Conservation (phyloP, 73 alveolate species). For the Strombidium stylifer region DNA sequence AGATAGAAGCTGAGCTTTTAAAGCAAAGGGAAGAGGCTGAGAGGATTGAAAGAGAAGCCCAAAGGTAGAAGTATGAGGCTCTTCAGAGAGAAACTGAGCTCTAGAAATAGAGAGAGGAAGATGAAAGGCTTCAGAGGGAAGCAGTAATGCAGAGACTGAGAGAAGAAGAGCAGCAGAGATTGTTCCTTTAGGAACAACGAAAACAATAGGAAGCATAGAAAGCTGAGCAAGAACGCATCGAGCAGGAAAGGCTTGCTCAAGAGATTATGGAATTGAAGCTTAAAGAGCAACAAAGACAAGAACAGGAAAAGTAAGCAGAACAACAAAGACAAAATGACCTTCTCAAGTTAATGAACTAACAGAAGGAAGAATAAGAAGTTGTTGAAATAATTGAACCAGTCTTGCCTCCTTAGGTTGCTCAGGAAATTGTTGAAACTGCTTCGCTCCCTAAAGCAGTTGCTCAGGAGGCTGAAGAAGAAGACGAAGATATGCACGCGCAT, state of each 20-base stretch:
- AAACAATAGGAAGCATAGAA: neutral
- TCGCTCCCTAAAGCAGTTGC: too few species aligned
- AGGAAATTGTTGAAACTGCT: too few species aligned
- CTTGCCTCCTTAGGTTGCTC: too few species aligned
- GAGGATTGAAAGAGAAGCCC: neutral
- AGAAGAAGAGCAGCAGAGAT: neutral
- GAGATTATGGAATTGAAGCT: neutral
- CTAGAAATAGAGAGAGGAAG: neutral
- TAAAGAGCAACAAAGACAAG: neutral
- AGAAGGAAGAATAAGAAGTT: too few species aligned
- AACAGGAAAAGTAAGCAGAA: neutral
- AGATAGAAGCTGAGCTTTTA: neutral
- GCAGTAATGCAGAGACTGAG: neutral
- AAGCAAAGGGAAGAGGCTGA: slow-evolving; percentile 14
- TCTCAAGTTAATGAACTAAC: neutral
- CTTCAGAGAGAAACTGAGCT: neutral
- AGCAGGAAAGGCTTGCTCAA: neutral
- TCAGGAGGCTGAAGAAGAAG: too few species aligned
- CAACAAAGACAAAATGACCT: too few species aligned
- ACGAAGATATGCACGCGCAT: too few species aligned
- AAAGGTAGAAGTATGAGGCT: neutral
- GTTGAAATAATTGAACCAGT: too few species aligned
- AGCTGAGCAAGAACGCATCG: neutral
- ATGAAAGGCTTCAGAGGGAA: neutral
- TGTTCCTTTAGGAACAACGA: neutral